Conservation (phyloP, 192 early-diverging fungal genomes). For the Dissophora ornata region DNA sequence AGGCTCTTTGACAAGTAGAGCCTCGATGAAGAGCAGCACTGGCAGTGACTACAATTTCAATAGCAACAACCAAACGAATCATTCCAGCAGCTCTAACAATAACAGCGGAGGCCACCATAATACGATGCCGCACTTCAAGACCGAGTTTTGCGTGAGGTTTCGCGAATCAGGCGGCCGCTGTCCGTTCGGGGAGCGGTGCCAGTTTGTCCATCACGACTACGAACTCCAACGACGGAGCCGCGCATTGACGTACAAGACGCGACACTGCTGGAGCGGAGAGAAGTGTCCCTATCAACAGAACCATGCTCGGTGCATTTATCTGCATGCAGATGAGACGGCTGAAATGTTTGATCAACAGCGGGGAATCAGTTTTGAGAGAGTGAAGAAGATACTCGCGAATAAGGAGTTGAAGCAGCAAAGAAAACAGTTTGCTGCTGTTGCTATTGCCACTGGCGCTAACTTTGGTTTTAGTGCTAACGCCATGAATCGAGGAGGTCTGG, state of each 20-base stretch:
- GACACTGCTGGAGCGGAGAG: slow-evolving; percentile 8
- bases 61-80: too few relatives aligned
- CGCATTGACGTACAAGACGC: slow-evolving; percentile 31
- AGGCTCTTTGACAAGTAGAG: neutral
- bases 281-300: slow-evolving; percentile 23
- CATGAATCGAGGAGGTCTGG: neutral
- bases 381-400: slow-evolving; percentile 19
- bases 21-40: neutral
- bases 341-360: slow-evolving; percentile 38
- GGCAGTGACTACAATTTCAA: neutral
- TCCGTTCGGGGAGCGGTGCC: slow-evolving; percentile 18
- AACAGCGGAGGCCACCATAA: too few relatives aligned
- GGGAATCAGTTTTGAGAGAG: slow-evolving; percentile 13
- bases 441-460: neutral
- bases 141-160: slow-evolving; percentile 30
- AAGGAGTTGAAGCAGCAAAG: slow-evolving; percentile 12
- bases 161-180: slow-evolving; percentile 15
- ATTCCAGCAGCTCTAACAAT: too few relatives aligned
- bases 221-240: slow-evolving; percentile 15
- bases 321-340: slow-evolving; percentile 27
- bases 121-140: slow-evolving; percentile 13
- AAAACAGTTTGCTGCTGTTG: neutral
- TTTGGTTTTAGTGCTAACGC: neutral
- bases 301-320: slow-evolving; percentile 27
- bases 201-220: slow-evolving; percentile 24